A percentile compares a stretch with the other conserved stretches of the same genome.
These are phyloP conservation scores for Ceratobasidium sp. DNA, from an alignment of 1,284 basidiomycete genomes.

Conservation along the genomic window DNA sequence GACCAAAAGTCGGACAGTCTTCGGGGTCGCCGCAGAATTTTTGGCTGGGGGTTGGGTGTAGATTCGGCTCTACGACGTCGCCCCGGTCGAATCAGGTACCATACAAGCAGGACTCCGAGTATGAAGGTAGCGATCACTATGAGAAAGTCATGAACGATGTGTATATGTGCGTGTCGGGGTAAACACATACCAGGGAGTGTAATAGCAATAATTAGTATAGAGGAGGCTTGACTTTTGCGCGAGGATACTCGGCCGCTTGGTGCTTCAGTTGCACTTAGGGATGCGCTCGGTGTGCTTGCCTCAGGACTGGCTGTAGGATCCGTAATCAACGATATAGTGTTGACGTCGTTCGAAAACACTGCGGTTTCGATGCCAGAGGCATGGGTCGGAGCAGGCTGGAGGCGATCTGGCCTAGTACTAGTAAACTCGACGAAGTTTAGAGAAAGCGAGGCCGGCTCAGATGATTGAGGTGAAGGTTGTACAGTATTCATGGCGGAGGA, in stretches of 20 bases:
- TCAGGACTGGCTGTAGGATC: not conserved
- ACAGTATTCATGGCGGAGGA: not conserved
- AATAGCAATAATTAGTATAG: not conserved
- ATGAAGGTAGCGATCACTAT: not conserved
- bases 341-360: not conserved
- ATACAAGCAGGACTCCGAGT: not conserved
- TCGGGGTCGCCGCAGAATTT: not conserved
- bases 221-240: not conserved
- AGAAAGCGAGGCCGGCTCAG: conserved; percentile 7
- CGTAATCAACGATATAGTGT: not conserved
- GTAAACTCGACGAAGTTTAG: not conserved
- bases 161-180: not conserved
- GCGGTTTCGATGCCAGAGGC: not conserved
- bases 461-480: not conserved
- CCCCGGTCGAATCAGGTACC: not conserved
- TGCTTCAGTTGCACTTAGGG: not conserved
- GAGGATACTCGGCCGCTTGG: not conserved
- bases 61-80: not conserved
- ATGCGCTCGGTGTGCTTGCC: not conserved
- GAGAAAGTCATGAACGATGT: not conserved
- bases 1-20: conserved; percentile 26
- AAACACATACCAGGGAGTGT: not conserved
- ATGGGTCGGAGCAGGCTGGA: not conserved
- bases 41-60: not conserved
- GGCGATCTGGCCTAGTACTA: too few species aligned